A percentile compares a stretch with the other conserved stretches of the same genome.
These are phyloP conservation scores for Chiua virens DNA, from an alignment of 768 basidiomycete genomes.

Conservation along the genomic window DNA sequence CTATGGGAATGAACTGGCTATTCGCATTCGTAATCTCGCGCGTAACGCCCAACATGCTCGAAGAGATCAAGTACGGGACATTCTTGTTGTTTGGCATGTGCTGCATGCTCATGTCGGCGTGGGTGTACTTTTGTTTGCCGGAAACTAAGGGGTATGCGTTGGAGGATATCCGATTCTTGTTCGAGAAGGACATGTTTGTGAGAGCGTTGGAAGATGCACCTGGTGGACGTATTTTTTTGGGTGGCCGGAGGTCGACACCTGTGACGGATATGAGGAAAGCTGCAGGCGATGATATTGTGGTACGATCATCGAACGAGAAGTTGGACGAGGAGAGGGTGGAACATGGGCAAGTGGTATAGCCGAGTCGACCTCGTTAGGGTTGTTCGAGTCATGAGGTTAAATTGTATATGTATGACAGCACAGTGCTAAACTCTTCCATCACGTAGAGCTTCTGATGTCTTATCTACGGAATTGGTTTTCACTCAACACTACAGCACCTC, in stretches of 20 bases:
- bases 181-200: slow-evolving; percentile 34
- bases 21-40: slow-evolving; percentile 38
- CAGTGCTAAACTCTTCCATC: too few species aligned
- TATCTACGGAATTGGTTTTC: slow-evolving; percentile 62
- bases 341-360: too few species aligned
- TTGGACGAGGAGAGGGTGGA: too few species aligned
- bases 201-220: slow-evolving; percentile 37
- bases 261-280: slow-evolving; percentile 26
- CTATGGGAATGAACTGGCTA: slow-evolving; percentile 35
- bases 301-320: too few species aligned
- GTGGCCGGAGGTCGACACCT: slow-evolving; percentile 24
- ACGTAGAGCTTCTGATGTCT: too few species aligned
- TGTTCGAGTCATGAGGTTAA: background rate
- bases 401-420: too few species aligned
- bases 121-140: slow-evolving; percentile 39
- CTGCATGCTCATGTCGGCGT: slow-evolving; percentile 34
- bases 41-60: slow-evolving; percentile 39
- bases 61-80: slow-evolving; percentile 31
- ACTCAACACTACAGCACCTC: slow-evolving; percentile 26
- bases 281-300: background rate
- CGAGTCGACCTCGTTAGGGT: too few species aligned
- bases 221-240: slow-evolving; percentile 30
- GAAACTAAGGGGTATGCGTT: slow-evolving; percentile 41
- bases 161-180: slow-evolving; percentile 40
- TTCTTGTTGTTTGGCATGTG: slow-evolving; percentile 33